Conservation (phyloP, 2,329 filamentous ascomycete genomes). For the Tolypocladium tundrense region DNA sequence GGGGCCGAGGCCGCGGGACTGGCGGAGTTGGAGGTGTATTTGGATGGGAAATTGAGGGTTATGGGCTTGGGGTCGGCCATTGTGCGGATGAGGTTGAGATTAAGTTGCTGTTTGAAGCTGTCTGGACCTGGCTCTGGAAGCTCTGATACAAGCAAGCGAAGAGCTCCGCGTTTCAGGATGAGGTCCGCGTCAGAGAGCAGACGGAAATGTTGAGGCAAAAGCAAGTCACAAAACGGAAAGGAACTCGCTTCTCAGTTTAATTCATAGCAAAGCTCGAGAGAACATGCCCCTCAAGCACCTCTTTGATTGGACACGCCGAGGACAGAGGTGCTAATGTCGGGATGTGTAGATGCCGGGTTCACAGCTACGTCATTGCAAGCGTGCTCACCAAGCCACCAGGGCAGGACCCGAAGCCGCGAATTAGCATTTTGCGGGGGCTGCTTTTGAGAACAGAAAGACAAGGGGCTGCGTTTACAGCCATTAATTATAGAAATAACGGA, state of each 20-base stretch:
- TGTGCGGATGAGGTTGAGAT: background rate
- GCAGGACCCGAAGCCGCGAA: conserved; percentile 44
- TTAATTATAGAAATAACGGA: background rate
- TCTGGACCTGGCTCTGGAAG: background rate
- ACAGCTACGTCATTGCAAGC: conserved; percentile 67
- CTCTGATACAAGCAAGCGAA: background rate
- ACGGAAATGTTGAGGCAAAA: background rate
- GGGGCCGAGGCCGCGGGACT: conserved; percentile 16
- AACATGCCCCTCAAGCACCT: background rate
- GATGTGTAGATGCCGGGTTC: conserved; percentile 49
- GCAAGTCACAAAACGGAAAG: background rate
- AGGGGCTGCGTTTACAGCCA: background rate
- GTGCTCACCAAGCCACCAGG: conserved; percentile 67
- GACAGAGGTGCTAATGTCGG: background rate
- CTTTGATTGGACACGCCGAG: background rate
- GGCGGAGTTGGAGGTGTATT: conserved; percentile 27
- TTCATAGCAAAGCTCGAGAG: background rate
- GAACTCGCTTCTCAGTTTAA: background rate
- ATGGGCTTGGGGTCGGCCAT: conserved; percentile 11
- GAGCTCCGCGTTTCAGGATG: background rate
- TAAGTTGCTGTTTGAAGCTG: background rate
- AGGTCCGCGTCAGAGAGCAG: background rate
- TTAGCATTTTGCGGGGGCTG: conserved; percentile 60
- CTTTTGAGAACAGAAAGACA: conserved; percentile 51
- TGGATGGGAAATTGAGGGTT: conserved; percentile 31